Percentiles rank a stretch among this genome's conserved stretches.
Evolutionary conservation across 768 basidiomycete species (phyloP).

Genomic region (Lactarius akahatsu): DNA sequence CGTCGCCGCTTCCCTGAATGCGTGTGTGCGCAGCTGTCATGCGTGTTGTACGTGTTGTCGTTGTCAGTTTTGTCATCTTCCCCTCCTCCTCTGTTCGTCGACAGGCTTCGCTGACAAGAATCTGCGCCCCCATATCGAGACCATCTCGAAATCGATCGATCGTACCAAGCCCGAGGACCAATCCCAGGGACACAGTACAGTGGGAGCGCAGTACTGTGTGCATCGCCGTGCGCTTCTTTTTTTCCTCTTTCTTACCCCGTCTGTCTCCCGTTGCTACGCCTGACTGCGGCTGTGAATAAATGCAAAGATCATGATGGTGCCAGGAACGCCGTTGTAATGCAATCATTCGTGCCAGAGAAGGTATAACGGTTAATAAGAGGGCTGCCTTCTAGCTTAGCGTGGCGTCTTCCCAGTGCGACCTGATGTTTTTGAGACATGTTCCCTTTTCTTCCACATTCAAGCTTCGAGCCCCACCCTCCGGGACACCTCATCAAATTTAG

Average conservation of each 20-base stretch:
- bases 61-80: conserved; percentile 4
- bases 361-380: conserved; percentile 5
- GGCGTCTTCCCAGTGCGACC: conserved; percentile 10
- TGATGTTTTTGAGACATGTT: background rate
- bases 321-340: conserved; percentile 11
- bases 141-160: conserved; percentile 22
- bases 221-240: conserved; percentile 8
- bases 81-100: background rate
- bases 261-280: conserved; percentile 17
- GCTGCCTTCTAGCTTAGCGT: background rate
- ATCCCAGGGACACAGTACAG: background rate
- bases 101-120: conserved; percentile 16
- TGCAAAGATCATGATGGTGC: conserved; percentile 1
- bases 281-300: background rate
- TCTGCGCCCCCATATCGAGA: conserved; percentile 20
- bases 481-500: background rate
- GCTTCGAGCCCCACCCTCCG: background rate
- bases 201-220: background rate
- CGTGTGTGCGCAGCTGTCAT: conserved; percentile 16
- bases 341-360: background rate
- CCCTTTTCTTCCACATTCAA: background rate
- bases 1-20: conserved; percentile 20
- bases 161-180: background rate
- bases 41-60: background rate
- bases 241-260: background rate